These are phyloP conservation scores for Trypanosoma cruzi DNA, from an alignment of 208 protist genomes.

Conservation along the genomic window DNA sequence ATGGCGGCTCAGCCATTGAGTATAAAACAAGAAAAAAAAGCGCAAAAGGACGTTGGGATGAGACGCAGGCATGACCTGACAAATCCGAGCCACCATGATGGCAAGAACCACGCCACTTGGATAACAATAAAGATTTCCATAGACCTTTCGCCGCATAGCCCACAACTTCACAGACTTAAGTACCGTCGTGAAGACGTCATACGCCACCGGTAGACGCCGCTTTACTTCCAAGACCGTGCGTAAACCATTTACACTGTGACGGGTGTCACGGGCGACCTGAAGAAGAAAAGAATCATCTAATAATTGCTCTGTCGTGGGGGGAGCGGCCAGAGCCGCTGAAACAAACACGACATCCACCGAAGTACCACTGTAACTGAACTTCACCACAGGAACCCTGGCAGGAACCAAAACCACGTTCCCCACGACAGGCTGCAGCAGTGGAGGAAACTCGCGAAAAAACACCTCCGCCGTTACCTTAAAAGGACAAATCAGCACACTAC, in stretches of 20 bases:
- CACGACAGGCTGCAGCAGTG: constrained; percentile 31
- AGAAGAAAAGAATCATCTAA: constrained; percentile 59
- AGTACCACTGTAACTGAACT: constrained; percentile 53
- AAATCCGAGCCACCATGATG: constrained; percentile 94
- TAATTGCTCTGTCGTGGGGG: constrained; percentile 61
- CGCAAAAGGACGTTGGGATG: constrained; percentile 77
- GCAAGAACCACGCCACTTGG: constrained; percentile 96
- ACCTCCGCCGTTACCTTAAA: constrained; percentile 37
- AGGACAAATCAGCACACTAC: constrained; percentile 59
- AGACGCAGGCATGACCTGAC: constrained; percentile 91
- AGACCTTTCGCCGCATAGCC: constrained; percentile 89
- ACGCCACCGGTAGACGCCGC: constrained; percentile 42
- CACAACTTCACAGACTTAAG: constrained; percentile 82
- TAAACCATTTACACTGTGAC: constrained; percentile 74
- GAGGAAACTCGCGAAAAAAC: constrained; percentile 66
- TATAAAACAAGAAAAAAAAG: constrained; percentile 90
- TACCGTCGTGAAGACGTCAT: constrained; percentile 50
- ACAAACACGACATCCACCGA: constrained; percentile 85
- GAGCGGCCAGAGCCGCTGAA: constrained; percentile 40
- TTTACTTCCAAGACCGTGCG: constrained; percentile 76
- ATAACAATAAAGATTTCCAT: constrained; percentile 96
- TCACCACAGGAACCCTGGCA: constrained; percentile 85
- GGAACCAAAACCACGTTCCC: constrained; percentile 57
- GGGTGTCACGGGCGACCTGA: constrained; percentile 48
- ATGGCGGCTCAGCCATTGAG: constrained; percentile 57